A percentile compares a stretch with the other conserved stretches of the same genome.
These are phyloP conservation scores for Sporothrix humicola DNA, from an alignment of 2,329 filamentous ascomycete species.

Conservation along the genomic window DNA sequence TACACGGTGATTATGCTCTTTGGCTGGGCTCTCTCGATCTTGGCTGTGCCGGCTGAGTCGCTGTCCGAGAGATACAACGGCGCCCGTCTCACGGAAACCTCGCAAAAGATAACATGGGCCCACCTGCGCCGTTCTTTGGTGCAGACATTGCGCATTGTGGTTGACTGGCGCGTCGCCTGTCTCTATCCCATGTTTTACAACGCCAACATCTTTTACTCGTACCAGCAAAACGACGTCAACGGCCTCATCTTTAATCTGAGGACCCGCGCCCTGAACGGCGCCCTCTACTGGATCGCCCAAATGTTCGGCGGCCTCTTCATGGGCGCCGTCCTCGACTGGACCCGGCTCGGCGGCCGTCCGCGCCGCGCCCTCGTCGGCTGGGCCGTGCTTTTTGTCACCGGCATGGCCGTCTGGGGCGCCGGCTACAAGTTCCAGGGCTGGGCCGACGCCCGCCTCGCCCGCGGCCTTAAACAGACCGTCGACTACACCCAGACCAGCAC, in stretches of 20 bases:
- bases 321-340: slow-evolving; percentile 53
- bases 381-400: slow-evolving; percentile 53
- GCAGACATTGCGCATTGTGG: slow-evolving; percentile 47
- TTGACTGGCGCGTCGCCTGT: slow-evolving; percentile 53
- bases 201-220: slow-evolving; percentile 66
- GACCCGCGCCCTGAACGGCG: slow-evolving; percentile 60
- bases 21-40: slow-evolving; percentile 57
- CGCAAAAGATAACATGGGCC: slow-evolving; percentile 41
- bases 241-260: slow-evolving; percentile 60
- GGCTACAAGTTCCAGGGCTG: slow-evolving; percentile 70
- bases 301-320: slow-evolving; percentile 60
- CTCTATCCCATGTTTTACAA: slow-evolving; percentile 82
- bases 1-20: slow-evolving; percentile 38
- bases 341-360: slow-evolving; percentile 50
- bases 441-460: slow-evolving; percentile 50
- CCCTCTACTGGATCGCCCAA: slow-evolving; percentile 62
- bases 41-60: slow-evolving; percentile 62
- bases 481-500: slow-evolving; percentile 35
- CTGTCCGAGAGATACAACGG: slow-evolving; percentile 32
- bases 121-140: slow-evolving; percentile 47
- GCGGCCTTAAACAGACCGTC: slow-evolving; percentile 51
- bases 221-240: slow-evolving; percentile 63
- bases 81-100: slow-evolving; percentile 17
- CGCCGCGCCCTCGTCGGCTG: slow-evolving; percentile 54
- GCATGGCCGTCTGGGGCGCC: slow-evolving; percentile 62